phyloP scores from a whole-genome alignment of 116 monocot species.

The Posidonia oceanica region DNA sequence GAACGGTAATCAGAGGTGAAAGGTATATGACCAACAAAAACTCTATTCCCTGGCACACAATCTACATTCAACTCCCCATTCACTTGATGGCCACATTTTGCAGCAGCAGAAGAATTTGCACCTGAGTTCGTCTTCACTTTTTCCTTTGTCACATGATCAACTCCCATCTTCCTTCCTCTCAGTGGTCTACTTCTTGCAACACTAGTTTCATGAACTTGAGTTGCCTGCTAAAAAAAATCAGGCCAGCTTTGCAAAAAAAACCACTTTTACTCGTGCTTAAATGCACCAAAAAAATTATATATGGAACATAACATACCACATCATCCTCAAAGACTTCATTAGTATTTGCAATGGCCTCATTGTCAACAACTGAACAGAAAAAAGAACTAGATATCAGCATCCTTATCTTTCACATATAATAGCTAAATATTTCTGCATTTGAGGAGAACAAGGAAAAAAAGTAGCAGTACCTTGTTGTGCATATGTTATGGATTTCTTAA shows the following conservation, averaged over 20 bases:
- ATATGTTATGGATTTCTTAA: background rate
- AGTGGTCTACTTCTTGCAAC: background rate
- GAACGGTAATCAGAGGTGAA: slow-evolving; percentile 2
- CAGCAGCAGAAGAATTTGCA: slow-evolving; percentile 1
- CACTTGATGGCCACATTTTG: slow-evolving; percentile 5
- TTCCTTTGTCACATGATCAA: background rate
- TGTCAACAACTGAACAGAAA: background rate
- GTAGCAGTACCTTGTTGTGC: slow-evolving; percentile 2
- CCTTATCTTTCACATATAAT: background rate
- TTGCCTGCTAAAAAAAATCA: background rate
- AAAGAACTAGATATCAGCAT: background rate
- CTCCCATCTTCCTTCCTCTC: background rate
- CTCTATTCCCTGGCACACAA: background rate
- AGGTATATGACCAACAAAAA: slow-evolving; percentile 1
- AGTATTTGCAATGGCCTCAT: background rate
- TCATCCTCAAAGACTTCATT: background rate
- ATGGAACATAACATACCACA: background rate
- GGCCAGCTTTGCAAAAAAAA: background rate
- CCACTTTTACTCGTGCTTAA: background rate
- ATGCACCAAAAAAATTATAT: background rate
- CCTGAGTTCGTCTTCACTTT: background rate
- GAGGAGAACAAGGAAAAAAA: background rate
- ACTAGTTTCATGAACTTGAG: background rate
- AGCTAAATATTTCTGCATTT: background rate
- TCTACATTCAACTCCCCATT: slow-evolving; percentile 1